These are phyloP conservation scores for Usnea hakonensis DNA, from an alignment of 495 filamentous ascomycete species.

Conservation along the genomic window DNA sequence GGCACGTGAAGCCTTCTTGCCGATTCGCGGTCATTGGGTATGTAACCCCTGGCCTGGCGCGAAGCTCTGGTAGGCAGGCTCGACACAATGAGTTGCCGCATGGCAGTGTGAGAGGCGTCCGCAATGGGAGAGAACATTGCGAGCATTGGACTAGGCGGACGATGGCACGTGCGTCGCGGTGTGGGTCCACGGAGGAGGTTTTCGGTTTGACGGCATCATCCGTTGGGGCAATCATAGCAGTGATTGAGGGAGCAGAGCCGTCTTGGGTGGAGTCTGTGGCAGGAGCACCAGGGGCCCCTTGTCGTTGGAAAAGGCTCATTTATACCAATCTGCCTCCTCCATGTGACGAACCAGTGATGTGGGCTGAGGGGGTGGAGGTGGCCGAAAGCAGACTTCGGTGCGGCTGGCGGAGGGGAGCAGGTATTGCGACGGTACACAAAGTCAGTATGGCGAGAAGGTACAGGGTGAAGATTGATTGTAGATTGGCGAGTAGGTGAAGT, in stretches of 20 bases:
- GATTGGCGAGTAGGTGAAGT: too few species aligned
- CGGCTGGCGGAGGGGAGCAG: too few species aligned
- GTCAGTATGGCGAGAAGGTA: too few species aligned
- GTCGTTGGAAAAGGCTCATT: slow-evolving; percentile 14
- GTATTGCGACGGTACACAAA: neutral
- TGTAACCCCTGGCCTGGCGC: slow-evolving; percentile 57
- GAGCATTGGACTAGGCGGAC: slow-evolving; percentile 68
- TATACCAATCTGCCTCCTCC: slow-evolving; percentile 11
- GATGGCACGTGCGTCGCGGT: slow-evolving; percentile 48
- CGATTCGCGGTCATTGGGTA: slow-evolving; percentile 61
- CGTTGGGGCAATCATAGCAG: slow-evolving; percentile 26
- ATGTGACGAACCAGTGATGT: neutral
- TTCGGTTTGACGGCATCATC: slow-evolving; percentile 18
- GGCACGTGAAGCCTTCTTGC: slow-evolving; percentile 61
- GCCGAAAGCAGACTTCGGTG: neutral
- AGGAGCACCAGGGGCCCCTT: slow-evolving; percentile 5
- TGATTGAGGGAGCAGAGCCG: neutral
- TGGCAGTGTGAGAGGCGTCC: slow-evolving; percentile 65
- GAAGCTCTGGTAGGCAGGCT: slow-evolving; percentile 59
- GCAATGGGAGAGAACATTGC: slow-evolving; percentile 61
- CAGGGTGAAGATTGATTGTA: neutral
- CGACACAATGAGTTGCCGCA: slow-evolving; percentile 77
- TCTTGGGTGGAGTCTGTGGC: neutral
- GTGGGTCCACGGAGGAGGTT: slow-evolving; percentile 33
- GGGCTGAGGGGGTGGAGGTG: neutral